A percentile compares a stretch with the other conserved stretches of the same genome.
Conservation (phyloP, 2,329 filamentous ascomycete species). For the Mariannaea elegans region DNA sequence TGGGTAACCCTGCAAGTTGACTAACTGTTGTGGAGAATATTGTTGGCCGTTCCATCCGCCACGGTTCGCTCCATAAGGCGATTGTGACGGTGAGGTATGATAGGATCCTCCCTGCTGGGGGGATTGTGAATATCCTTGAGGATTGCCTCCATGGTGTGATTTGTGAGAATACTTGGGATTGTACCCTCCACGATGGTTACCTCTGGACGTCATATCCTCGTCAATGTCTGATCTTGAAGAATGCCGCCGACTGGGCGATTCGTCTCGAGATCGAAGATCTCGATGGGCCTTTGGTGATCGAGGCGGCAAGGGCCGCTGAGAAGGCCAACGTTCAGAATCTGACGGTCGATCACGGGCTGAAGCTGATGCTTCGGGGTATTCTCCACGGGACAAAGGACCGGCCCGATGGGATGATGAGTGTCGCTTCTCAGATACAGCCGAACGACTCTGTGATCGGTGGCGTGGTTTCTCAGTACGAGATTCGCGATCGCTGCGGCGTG, state of each 20-base stretch:
- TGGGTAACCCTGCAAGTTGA: constrained; percentile 1
- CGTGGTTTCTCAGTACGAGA: constrained; percentile 28
- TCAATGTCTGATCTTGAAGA: constrained; percentile 61
- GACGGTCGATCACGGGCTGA: constrained; percentile 20
- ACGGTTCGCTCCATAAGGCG: constrained; percentile 52
- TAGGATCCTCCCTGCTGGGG: constrained; percentile 55
- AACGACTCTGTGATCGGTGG: constrained; percentile 38
- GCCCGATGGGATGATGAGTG: constrained; percentile 31
- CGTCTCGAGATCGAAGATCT: constrained; percentile 42
- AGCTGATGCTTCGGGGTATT: constrained; percentile 30
- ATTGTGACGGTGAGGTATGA: constrained; percentile 56
- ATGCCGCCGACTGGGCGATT: constrained; percentile 43
- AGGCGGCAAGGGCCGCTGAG: constrained; percentile 35
- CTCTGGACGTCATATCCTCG: constrained; percentile 58
- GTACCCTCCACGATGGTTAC: constrained; percentile 54
- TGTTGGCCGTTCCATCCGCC: constrained; percentile 51
- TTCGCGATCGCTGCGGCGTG: constrained; percentile 38
- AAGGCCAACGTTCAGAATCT: constrained; percentile 34
- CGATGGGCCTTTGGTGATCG: constrained; percentile 41
- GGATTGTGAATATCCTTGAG: constrained; percentile 51
- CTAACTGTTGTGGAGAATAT: constrained; percentile 54
- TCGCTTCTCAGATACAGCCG: constrained; percentile 31
- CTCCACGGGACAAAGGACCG: constrained; percentile 36
- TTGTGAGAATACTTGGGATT: constrained; percentile 50
- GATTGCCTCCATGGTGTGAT: constrained; percentile 49